Conservation (phyloP, 345 rosid genomes). For the Odontarrhena argentea region DNA sequence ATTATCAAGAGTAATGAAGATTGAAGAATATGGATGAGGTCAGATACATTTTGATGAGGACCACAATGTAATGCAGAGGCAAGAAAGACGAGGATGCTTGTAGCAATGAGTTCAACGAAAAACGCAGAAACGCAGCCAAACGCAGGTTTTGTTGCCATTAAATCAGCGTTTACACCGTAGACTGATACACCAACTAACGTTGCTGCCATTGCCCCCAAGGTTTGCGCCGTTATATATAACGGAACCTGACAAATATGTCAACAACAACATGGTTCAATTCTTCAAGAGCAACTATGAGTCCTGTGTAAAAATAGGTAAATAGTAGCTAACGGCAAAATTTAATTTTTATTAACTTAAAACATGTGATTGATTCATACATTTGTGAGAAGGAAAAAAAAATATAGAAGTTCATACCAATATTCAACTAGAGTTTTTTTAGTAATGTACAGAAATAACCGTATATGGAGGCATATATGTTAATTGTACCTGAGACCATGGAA, state of each 20-base stretch:
- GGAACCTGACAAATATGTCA: slow-evolving; percentile 54
- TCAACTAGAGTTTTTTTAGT: no score
- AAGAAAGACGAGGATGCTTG: slow-evolving; percentile 66
- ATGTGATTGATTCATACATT: no score
- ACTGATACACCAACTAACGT: slow-evolving; percentile 55
- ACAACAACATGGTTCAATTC: not conserved
- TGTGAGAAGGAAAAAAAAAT: no score
- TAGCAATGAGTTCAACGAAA: slow-evolving; percentile 76
- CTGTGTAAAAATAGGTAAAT: not conserved
- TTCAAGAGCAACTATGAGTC: not conserved
- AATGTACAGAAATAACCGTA: no score
- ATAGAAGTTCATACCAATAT: no score
- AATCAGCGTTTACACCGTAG: slow-evolving; percentile 57
- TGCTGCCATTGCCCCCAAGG: slow-evolving; percentile 61
- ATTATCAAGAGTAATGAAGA: no score
- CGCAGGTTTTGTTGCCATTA: slow-evolving; percentile 63
- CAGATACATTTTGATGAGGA: slow-evolving; percentile 57
- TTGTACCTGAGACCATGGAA: slow-evolving; percentile 72
- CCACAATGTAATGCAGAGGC: slow-evolving; percentile 57
- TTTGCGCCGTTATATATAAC: slow-evolving; percentile 70
- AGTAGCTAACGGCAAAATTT: no score
- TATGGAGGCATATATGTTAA: not conserved
- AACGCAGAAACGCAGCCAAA: slow-evolving; percentile 65
- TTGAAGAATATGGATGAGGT: not conserved
- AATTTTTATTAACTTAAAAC: no score